Conservation (phyloP, 495 filamentous ascomycete species). For the Wilcoxina mikolae region DNA sequence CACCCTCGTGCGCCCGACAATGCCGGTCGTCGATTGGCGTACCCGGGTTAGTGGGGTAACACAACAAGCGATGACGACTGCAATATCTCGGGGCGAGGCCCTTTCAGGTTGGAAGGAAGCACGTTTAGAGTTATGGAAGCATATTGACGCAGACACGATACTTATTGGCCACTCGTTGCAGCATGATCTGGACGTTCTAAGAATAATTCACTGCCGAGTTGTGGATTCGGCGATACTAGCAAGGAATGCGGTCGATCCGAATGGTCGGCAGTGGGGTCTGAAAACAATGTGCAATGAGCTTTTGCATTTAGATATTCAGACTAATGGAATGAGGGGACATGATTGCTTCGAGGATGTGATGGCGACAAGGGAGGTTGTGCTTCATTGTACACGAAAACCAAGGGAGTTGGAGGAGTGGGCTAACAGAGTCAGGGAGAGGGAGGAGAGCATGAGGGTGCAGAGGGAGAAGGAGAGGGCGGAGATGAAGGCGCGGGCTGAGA, state of each 20-base stretch:
- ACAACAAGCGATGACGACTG: constrained; percentile 22
- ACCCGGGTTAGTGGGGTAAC: constrained; percentile 32
- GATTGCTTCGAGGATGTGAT: constrained; percentile 33
- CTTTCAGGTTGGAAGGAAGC: constrained; percentile 33
- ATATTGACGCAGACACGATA: constrained; percentile 34
- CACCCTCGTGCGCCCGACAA: constrained; percentile 31
- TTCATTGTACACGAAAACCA: constrained; percentile 30
- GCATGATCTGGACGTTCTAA: constrained; percentile 33
- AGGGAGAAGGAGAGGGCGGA: constrained; percentile 10
- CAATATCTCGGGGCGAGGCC: constrained; percentile 27
- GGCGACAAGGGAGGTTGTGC: constrained; percentile 32
- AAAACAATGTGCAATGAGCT: constrained; percentile 29
- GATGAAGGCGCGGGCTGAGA: constrained; percentile 10
- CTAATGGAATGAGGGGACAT: constrained; percentile 27
- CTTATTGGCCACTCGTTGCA: constrained; percentile 36
- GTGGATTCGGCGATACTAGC: constrained; percentile 31
- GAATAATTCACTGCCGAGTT: constrained; percentile 32
- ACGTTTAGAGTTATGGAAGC: constrained; percentile 31
- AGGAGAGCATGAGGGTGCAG: constrained; percentile 7
- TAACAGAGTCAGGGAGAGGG: constrained; percentile 7
- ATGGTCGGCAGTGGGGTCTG: constrained; percentile 13
- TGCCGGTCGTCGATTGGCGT: constrained; percentile 30
- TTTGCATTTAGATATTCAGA: constrained; percentile 30
- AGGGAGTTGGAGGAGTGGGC: not conserved
- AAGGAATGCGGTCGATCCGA: not conserved